These are phyloP conservation scores for Yarrowia phangngaensis DNA, from an alignment of 805 yeast species.

Conservation along the genomic window DNA sequence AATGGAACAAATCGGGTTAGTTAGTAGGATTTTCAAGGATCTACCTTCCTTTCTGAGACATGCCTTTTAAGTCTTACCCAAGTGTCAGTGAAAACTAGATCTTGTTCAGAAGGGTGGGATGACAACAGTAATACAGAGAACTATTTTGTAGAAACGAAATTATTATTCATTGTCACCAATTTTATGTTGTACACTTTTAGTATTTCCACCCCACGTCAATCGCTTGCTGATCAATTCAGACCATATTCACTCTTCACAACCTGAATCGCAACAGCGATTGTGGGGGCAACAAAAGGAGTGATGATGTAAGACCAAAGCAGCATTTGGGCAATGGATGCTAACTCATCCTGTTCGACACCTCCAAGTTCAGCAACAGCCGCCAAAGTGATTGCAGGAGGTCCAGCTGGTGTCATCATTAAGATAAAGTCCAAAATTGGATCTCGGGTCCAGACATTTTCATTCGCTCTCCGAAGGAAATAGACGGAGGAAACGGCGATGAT, in stretches of 20 bases:
- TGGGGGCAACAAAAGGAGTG: constrained; percentile 31
- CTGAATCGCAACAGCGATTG: constrained; percentile 29
- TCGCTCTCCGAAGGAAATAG: constrained; percentile 25
- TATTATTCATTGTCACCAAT: no score
- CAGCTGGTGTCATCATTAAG: constrained; percentile 31
- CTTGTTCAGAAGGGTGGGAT: no score
- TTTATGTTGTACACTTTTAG: background rate
- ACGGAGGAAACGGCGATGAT: constrained; percentile 28
- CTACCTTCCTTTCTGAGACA: no score
- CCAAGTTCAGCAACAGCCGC: constrained; percentile 33
- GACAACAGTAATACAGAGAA: no score
- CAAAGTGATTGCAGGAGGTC: constrained; percentile 32
- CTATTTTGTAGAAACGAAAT: no score
- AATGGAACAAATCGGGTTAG: no score
- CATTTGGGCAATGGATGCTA: constrained; percentile 29
- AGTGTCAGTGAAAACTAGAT: no score
- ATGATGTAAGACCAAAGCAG: constrained; percentile 29
- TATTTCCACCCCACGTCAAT: background rate
- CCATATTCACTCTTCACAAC: constrained; percentile 28
- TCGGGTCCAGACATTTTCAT: constrained; percentile 29
- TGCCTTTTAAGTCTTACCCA: no score
- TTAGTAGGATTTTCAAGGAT: no score
- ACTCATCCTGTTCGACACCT: constrained; percentile 30
- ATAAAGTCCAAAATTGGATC: constrained; percentile 31
- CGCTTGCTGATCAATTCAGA: background rate